Evolutionary conservation across 1,139 yeast genomes (phyloP).

Genomic region (Sugiyamaella novakii): DNA sequence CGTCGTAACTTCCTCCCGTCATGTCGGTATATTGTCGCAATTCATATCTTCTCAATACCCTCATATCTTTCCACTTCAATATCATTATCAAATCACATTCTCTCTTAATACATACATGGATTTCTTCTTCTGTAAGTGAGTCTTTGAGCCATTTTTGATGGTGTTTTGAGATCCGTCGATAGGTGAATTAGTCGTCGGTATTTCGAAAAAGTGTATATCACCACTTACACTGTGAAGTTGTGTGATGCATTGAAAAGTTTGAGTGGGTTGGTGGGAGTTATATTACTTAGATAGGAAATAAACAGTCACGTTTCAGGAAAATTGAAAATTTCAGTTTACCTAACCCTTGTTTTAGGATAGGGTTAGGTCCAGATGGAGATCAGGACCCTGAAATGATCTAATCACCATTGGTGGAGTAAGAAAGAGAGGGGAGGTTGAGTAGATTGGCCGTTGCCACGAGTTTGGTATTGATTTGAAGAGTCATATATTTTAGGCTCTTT

Average conservation of each 20-base stretch:
- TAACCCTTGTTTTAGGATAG: not conserved
- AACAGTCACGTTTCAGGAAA: not conserved
- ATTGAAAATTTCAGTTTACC: not conserved
- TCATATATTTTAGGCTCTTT: too few relatives aligned
- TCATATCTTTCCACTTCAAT: not conserved
- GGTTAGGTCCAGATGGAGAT: conserved; percentile 6
- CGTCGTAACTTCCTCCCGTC: too few relatives aligned
- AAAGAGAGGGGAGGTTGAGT: too few relatives aligned
- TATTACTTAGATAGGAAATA: conserved; percentile 11
- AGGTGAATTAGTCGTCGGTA: conserved; percentile 11
- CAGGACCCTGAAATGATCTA: too few relatives aligned
- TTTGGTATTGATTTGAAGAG: too few relatives aligned
- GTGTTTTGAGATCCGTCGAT: conserved; percentile 19
- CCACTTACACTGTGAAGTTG: conserved; percentile 9
- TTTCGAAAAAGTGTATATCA: conserved; percentile 7
- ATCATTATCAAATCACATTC: too few relatives aligned
- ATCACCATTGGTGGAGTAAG: too few relatives aligned
- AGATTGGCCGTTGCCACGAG: conserved; percentile 3
- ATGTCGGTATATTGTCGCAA: not conserved
- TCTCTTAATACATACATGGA: conserved; percentile 58
- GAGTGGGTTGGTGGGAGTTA: not conserved
- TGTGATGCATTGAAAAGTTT: conserved; percentile 9
- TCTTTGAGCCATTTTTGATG: conserved; percentile 67
- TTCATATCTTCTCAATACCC: not conserved
- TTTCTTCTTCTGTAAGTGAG: conserved; percentile 81